Evolutionary conservation across 2,329 filamentous ascomycete species (phyloP).

Genomic region (Albifimbria verrucaria): DNA sequence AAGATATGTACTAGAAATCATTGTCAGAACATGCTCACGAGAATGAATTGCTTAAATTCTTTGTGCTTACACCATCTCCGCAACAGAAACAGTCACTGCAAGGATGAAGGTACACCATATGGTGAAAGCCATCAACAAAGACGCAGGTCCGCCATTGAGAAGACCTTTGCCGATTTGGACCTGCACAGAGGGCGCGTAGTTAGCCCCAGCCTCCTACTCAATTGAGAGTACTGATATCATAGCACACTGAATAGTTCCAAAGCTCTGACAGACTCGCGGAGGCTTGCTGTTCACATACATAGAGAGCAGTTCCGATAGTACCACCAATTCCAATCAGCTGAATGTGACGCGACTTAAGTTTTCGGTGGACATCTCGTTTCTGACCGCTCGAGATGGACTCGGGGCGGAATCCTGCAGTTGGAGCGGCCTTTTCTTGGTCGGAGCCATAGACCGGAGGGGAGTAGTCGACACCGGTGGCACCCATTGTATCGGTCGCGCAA

Average conservation of each 20-base stretch:
- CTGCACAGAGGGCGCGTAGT: constrained; percentile 19
- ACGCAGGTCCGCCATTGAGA: constrained; percentile 56
- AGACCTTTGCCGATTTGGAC: constrained; percentile 56
- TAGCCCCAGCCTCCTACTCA: not conserved
- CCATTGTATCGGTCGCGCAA: constrained; percentile 8
- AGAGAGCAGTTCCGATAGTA: constrained; percentile 61
- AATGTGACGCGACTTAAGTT: constrained; percentile 54
- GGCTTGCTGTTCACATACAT: constrained; percentile 31
- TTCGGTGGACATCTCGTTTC: constrained; percentile 39
- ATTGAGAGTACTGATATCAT: not conserved
- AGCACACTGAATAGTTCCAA: not conserved
- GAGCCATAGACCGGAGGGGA: constrained; percentile 18
- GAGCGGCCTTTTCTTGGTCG: constrained; percentile 17
- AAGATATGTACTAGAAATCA: constrained; percentile 49
- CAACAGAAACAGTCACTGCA: constrained; percentile 58
- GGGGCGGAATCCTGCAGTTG: not conserved
- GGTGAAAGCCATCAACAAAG: constrained; percentile 56
- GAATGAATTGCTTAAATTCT: not conserved
- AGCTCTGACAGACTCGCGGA: constrained; percentile 3
- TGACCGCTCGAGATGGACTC: not conserved
- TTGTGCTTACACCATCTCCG: constrained; percentile 63
- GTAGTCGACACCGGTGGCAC: constrained; percentile 17
- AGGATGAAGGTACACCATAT: constrained; percentile 62
- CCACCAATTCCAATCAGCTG: constrained; percentile 62
- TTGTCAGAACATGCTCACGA: not conserved